Percentiles rank a stretch among this genome's conserved stretches.
phyloP scores from a whole-genome alignment of 1,284 basidiomycete genomes.

The Austroboletus rostrupii region DNA sequence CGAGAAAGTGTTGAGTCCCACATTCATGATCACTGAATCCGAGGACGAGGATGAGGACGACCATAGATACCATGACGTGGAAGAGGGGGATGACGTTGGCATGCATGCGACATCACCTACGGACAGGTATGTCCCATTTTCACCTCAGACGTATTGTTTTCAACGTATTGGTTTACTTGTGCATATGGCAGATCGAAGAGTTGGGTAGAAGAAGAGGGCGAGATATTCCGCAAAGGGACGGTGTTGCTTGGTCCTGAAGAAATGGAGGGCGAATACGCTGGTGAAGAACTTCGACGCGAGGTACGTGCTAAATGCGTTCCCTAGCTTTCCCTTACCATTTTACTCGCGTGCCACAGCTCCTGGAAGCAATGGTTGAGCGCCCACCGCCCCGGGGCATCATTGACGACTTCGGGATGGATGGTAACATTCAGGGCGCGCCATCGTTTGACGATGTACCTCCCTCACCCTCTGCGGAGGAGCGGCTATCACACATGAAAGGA shows the following conservation, averaged over 20 bases:
- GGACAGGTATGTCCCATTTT: conserved; percentile 47
- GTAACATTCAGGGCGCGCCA: conserved; percentile 12
- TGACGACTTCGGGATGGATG: conserved; percentile 52
- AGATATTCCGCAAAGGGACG: conserved; percentile 87
- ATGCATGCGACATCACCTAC: conserved; percentile 44
- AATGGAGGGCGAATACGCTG: conserved; percentile 81
- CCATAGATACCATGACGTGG: conserved; percentile 28
- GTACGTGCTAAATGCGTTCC: conserved; percentile 38
- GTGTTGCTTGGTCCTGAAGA: conserved; percentile 78
- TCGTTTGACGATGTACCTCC: conserved; percentile 15
- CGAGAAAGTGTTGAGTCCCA: conserved; percentile 69
- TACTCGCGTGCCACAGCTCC: conserved; percentile 52
- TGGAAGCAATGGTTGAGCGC: conserved; percentile 52
- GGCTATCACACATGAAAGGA: conserved; percentile 2
- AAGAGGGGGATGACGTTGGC: conserved; percentile 32
- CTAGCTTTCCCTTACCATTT: conserved; percentile 42
- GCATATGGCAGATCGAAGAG: conserved; percentile 51
- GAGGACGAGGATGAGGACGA: conserved; percentile 57
- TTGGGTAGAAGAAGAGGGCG: conserved; percentile 86
- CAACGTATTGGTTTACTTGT: too few relatives aligned
- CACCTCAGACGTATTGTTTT: not conserved
- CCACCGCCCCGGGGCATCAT: conserved; percentile 47
- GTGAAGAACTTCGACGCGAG: conserved; percentile 80
- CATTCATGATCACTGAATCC: conserved; percentile 59
- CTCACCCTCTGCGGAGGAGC: conserved; percentile 14